These are phyloP conservation scores for Biscogniauxia marginata DNA, from an alignment of 2,329 filamentous ascomycete species.

Conservation along the genomic window DNA sequence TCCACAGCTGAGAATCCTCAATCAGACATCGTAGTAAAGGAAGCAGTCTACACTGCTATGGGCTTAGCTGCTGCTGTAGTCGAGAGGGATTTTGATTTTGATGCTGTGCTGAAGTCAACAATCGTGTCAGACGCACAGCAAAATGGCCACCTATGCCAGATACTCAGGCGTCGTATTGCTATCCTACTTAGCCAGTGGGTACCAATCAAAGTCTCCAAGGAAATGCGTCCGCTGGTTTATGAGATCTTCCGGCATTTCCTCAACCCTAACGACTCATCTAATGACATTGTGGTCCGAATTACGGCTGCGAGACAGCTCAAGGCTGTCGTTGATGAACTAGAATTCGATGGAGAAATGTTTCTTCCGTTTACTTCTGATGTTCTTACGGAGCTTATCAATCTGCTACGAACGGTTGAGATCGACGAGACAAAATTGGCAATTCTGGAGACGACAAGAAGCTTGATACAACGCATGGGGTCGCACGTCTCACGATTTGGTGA, in stretches of 20 bases:
- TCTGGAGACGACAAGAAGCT: conserved; percentile 77
- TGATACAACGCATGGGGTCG: conserved; percentile 79
- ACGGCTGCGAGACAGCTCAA: conserved; percentile 86
- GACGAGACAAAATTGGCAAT: conserved; percentile 90
- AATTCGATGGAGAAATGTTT: conserved; percentile 73
- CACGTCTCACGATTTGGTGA: conserved; percentile 69
- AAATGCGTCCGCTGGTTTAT: conserved; percentile 73
- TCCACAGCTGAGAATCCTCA: conserved; percentile 67
- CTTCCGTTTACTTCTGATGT: conserved; percentile 73
- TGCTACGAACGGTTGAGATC: conserved; percentile 77
- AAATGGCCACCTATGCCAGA: conserved; percentile 63
- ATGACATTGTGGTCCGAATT: conserved; percentile 89
- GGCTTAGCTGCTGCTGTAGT: conserved; percentile 80
- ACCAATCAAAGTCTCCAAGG: conserved; percentile 67
- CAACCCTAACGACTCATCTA: conserved; percentile 71
- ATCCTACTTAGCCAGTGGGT: conserved; percentile 92
- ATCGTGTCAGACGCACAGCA: conserved; percentile 76
- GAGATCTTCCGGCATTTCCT: conserved; percentile 87
- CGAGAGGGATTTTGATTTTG: conserved; percentile 76
- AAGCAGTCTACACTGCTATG: conserved; percentile 92
- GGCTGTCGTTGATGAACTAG: conserved; percentile 78
- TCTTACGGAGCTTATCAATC: conserved; percentile 68
- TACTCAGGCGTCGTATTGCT: conserved; percentile 82
- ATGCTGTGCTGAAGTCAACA: conserved; percentile 71
- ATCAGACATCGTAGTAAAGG: conserved; percentile 76